Percentiles rank a stretch among this genome's conserved stretches.
These are phyloP conservation scores for Aureobasidium sp. DNA, from an alignment of 2,329 filamentous ascomycete species.

Conservation along the genomic window DNA sequence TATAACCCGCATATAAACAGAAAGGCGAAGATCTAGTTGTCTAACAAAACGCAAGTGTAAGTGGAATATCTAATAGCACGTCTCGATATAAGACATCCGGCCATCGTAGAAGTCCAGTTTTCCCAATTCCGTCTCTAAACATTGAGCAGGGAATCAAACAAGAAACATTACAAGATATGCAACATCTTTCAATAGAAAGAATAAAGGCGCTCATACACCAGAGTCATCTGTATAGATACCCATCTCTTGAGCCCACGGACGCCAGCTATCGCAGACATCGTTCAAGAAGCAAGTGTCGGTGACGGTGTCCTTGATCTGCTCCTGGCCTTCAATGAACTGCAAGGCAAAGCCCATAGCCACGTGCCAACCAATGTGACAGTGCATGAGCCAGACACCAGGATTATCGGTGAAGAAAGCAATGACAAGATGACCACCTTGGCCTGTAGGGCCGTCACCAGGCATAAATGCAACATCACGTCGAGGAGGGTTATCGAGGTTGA, in stretches of 20 bases:
- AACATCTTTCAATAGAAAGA: neutral
- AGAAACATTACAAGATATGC: neutral
- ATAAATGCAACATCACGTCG: slow-evolving; percentile 29
- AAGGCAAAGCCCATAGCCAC: slow-evolving; percentile 26
- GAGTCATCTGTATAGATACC: slow-evolving; percentile 18
- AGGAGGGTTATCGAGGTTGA: slow-evolving; percentile 29
- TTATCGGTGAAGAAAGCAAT: slow-evolving; percentile 30
- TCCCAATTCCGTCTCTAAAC: neutral
- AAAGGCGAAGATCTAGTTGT: neutral
- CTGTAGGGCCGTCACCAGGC: slow-evolving; percentile 21
- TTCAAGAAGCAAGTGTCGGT: slow-evolving; percentile 20
- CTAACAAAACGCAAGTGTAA: neutral
- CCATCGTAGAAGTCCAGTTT: neutral
- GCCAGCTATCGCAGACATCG: slow-evolving; percentile 22
- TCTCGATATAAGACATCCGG: neutral
- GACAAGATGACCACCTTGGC: slow-evolving; percentile 26
- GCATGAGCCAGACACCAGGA: slow-evolving; percentile 27
- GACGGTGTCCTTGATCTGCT: slow-evolving; percentile 16
- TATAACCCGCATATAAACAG: neutral
- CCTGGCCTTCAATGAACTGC: slow-evolving; percentile 23
- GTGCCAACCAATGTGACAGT: slow-evolving; percentile 29
- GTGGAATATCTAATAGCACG: neutral
- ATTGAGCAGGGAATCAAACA: neutral
- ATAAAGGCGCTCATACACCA: slow-evolving; percentile 19
- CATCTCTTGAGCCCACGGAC: slow-evolving; percentile 20